Base-by-base conservation (phyloP, 2,329 filamentous ascomycete genomes). In the Trichophyton simii region DNA sequence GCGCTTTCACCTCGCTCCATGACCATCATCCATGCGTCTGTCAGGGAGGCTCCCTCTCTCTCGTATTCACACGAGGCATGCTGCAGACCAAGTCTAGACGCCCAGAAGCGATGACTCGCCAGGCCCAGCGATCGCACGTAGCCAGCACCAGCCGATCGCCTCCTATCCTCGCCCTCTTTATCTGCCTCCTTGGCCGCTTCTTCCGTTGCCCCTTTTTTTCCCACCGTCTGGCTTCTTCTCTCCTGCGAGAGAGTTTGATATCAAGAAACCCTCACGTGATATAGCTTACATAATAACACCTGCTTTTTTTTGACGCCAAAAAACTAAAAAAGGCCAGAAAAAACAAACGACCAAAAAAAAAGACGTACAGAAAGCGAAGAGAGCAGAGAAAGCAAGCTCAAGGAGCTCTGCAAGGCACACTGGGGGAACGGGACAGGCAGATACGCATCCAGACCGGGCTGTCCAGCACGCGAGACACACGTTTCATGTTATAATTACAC, bases 371-470 rank as follows among this genome's bases (percentile, higher is more conserved):
- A 31, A 31, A 31, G 28, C 28, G 28, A 31, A 31, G 28, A 31
- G 7, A 31, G 6, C 34, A 38, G 15, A 7, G 6, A 46, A 15
- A 46, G 42, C 9, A 38, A 48, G 44, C 20, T 48, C 18, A 54
- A 54, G 50, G 28, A 54, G 50, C 50, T 54, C 50, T 54, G 50
- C 50, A 54, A 54, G 50, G 50, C 50, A 54, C 50, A 54, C 50
- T 54, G 50, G 50, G 28, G 3, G 50, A 44, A 34, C 50, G 50
- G 50, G 50, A 54, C 25, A 31, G 50, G 31, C 50, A 54, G 22
- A n/a, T n/a, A 54, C 9, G 18, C 50, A 54, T 7, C 13, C 25
- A 31, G 22, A 15, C 50, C 25, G 31, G 50, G 50, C 50, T 54
- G 3, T 25, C 31, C 50, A 25, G 50, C 50, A 25, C 22, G 25